Evolutionary conservation across 2,329 filamentous ascomycete genomes (phyloP), one percentile per base, ranked within the genome.

Genomic region (Pseudonectria foliicola): DNA sequence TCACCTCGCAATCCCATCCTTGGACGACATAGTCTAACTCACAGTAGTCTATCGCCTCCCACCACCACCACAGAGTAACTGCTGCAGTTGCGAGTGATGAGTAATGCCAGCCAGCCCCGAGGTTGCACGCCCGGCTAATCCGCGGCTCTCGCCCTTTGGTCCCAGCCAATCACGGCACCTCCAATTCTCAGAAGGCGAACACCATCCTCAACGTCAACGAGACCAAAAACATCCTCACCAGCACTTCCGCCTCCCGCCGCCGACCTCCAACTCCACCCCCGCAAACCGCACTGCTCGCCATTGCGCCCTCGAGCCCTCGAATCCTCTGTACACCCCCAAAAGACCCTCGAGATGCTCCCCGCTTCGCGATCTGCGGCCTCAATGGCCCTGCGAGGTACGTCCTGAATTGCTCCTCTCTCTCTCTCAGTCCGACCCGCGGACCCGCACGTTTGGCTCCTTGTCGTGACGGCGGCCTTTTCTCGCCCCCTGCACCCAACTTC

Each of bases 351-450:
- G 44, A 73, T 73, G 69, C 57, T 71, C 45, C 59, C 61, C 39
- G 66, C 67, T 39, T 57, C 67, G 55, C 68, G 70, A 61, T 67
- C 67, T 49, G 66, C 66, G 54, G 67, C 66, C 60, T 63, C 68
- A 50, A 63, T 71, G 63, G 66, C 68, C 51, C 59, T 73, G 48
- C 66, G 70, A 67, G 67, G 70, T 73, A 51, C 50, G 67, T 52
- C 27, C 14, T 21, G 18, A 5, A 21, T 21, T 21, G 18, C 31
- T 25, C 30, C 24, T 7, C n/a, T 6, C 7, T 29, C 18, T 25
- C 18, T 13, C 5, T 12, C 7, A 13, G 25, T 14, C 18, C 30
- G 4, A 12, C 23, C 10, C 18, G 3, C 4, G n/a, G 21, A 13
- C 12, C 13, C 10, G 30, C 23, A 12, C 25, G 7, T 26, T 11